Evolutionary conservation across 768 basidiomycete species (phyloP), one percentile per base, ranked within the genome.

Genomic region (Xerocomus potaroensis): DNA sequence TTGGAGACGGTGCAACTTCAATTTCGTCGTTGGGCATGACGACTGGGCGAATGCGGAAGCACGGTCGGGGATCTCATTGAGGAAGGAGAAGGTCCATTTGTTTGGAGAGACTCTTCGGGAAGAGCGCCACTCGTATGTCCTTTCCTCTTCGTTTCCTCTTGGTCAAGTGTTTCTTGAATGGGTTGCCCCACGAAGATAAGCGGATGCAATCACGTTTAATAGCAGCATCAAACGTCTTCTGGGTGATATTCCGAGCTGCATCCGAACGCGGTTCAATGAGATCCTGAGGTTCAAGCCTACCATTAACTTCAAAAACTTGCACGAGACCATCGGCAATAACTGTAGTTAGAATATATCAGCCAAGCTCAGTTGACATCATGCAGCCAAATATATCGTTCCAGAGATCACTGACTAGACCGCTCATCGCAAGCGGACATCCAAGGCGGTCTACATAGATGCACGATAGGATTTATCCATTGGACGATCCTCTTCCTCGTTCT

Each of bases 61-160:
- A 9, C 6, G 38, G 30, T 55, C 53, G n/a, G 48, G 44, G 38
- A 54, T 27, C 1, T 31, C 11, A 1, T 55, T 55, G 1, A 51
- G 40, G 24, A 56, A 56, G 0, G 30, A 27, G 4, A 51, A 8
- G 55, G 31, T 14, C 41, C 30, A 2, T 48, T 41, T 22, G 47
- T 46, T 0, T 11, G 1, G 37, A 56, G 10, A 5, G 49, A 29
- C 14, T 55, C 53, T 4, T 1, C 1, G 2, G 48, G 52, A 56
- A 0, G 16, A 14, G 26, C 3, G 3, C 54, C 43, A 50, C 22
- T 6, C 23, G 35, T 47, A 47, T 3, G 12, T n/a, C 22, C 43
- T 49, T 10, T 3, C n/a, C 34, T 29, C 37, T 34, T 19, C 16
- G 27, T 21, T 27, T 35, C 10, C 39, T 14, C 2, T n/a, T n/a